A percentile compares a stretch with the other conserved stretches of the same genome.
phyloP scores from a whole-genome alignment of 1,284 basidiomycete species.

The Malassezia psittaci region DNA sequence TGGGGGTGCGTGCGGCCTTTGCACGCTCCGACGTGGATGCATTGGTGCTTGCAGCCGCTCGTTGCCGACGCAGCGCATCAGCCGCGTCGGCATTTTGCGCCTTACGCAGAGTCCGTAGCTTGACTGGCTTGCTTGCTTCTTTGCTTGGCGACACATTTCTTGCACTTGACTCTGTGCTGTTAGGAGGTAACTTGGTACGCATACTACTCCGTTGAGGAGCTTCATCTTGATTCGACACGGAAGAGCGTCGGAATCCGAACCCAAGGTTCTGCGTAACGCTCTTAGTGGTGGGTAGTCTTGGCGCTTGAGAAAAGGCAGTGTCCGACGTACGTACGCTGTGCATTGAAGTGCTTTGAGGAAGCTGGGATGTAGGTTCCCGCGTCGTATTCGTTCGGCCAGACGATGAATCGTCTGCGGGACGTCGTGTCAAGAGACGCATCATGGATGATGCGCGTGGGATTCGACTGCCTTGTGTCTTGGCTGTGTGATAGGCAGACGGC shows the following conservation, averaged over 20 bases:
- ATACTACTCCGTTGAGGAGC: not conserved
- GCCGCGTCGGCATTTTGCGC: conserved; percentile 7
- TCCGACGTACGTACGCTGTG: conserved; percentile 4
- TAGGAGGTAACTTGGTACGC: not conserved
- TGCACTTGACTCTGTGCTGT: not conserved
- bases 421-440: conserved; percentile 12
- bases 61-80: conserved; percentile 13
- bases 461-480: conserved; percentile 15
- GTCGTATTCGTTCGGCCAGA: not conserved
- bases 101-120: conserved; percentile 8
- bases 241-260: not conserved
- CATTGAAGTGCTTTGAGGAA: conserved; percentile 16
- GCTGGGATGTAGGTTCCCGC: not conserved
- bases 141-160: not conserved
- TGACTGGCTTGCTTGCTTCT: conserved; percentile 3
- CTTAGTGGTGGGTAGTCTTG: not conserved
- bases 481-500: conserved; percentile 15
- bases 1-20: not conserved
- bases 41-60: not conserved
- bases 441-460: conserved; percentile 17
- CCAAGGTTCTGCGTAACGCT: not conserved
- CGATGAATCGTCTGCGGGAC: conserved; percentile 1
- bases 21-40: not conserved
- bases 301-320: not conserved
- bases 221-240: not conserved